Base-by-base conservation (phyloP, 495 filamentous ascomycete species). In the Trichoderma erinaceum region DNA sequence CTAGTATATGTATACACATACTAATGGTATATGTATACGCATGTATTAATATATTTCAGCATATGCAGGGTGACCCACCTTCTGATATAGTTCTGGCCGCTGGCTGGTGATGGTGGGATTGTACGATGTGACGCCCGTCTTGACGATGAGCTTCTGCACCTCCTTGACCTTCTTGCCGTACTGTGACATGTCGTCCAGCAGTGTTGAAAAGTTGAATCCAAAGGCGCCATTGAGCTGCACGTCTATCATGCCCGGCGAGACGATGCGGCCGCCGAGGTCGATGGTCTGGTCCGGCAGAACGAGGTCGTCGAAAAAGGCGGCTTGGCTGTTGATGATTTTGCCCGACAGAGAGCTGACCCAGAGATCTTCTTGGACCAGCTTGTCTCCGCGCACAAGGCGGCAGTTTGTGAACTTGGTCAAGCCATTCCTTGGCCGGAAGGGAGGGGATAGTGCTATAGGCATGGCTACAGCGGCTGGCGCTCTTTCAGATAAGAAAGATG, bases 321-420 rank as follows among this genome's bases (percentile, higher is more conserved):
- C 83, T 75, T 94, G 90, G 70, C 87, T 88, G 67, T 83, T 79
- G 46, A 96, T 79, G 70, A 96, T 90, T 76, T 90, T 91, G 67
- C 91, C 91, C 16, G 89, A 89, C 29, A 80, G 71, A 4, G 90
- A 89, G 74, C 87, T 87, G 43, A 94, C 87, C 91, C 90, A 94
- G 41, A 94, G 81, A 76, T 96, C 91, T 69, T 89, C 86, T 32
- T 87, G 78, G 13, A 92, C 81, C 48, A 95, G 80, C 10, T 79
- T 67, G 69, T 86, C 80, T 67, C 84, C 86, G 65, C 85, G 84
- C 61, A 91, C 76, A 13, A 93, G 80, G 38, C 88, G 85, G 73
- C 91, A 92, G 79, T 93, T 93, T 74, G 90, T 93, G 73, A 96
- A 88, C 74, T 92, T 92, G 76, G 88, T 91, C 74, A 93, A 89